Conservation (phyloP, 2,329 filamentous ascomycete genomes). For the Fusarium pseudocircinatum region DNA sequence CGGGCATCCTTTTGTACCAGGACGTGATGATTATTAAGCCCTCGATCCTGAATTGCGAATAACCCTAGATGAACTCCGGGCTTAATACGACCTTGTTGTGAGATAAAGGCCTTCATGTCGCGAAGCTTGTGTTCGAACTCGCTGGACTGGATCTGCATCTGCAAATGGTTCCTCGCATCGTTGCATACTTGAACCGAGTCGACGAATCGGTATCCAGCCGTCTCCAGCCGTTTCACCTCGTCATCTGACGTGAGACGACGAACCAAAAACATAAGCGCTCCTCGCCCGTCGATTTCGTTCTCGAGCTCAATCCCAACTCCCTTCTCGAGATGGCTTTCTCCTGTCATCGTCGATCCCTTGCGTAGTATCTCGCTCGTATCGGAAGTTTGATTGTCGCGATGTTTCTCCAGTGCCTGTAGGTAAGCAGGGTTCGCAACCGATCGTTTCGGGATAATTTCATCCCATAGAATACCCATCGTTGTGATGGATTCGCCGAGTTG, state of each 20-base stretch:
- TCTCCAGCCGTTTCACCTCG: constrained; percentile 71
- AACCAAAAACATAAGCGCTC: constrained; percentile 83
- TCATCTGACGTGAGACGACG: constrained; percentile 65
- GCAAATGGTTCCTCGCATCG: constrained; percentile 78
- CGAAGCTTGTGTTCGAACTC: constrained; percentile 70
- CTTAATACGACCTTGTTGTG: constrained; percentile 55
- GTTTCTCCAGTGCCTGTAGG: constrained; percentile 15
- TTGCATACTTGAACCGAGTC: constrained; percentile 72
- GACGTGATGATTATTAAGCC: constrained; percentile 68
- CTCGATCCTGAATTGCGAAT: constrained; percentile 64
- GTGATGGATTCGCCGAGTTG: constrained; percentile 70
- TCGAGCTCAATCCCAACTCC: constrained; percentile 42
- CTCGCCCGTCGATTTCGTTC: constrained; percentile 65
- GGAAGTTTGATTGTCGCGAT: neutral
- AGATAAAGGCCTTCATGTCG: constrained; percentile 69
- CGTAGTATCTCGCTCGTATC: constrained; percentile 3
- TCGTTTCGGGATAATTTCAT: constrained; percentile 77
- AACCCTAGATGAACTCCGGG: constrained; percentile 66
- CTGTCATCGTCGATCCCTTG: constrained; percentile 18
- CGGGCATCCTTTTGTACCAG: constrained; percentile 65
- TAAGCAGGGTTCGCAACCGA: constrained; percentile 40
- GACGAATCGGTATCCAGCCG: constrained; percentile 80
- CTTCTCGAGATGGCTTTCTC: constrained; percentile 52
- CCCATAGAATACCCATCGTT: constrained; percentile 75
- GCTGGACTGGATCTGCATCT: constrained; percentile 76